Percentiles rank a stretch among this genome's conserved stretches.
Evolutionary conservation across 306 rosid genomes (phyloP).

Genomic region (Canavalia gladiata): DNA sequence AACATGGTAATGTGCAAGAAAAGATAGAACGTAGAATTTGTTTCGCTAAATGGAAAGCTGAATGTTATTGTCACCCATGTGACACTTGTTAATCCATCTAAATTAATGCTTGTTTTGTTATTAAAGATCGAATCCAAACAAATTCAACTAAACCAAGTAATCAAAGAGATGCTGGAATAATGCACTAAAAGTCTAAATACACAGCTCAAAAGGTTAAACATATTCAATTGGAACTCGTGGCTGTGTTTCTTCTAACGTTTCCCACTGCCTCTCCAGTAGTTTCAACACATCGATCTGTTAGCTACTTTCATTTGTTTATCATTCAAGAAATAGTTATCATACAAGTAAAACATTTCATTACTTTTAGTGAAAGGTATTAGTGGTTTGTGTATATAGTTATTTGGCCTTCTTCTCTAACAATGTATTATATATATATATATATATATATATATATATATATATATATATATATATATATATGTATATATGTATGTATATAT

Average conservation of each 20-base stretch:
- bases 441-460: too few relatives aligned
- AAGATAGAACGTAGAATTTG: slow-evolving; percentile 16
- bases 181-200: background rate
- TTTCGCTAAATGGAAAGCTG: slow-evolving; percentile 27
- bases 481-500: too few relatives aligned
- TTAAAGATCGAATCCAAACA: background rate
- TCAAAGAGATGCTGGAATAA: background rate
- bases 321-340: background rate
- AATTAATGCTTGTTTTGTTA: background rate
- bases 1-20: background rate
- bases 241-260: background rate
- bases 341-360: background rate
- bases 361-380: background rate
- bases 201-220: background rate
- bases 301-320: background rate
- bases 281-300: background rate
- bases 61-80: slow-evolving; percentile 18
- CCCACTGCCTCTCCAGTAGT: background rate
- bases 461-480: too few relatives aligned
- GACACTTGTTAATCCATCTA: slow-evolving; percentile 23
- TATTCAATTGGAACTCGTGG: slow-evolving; percentile 3
- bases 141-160: background rate
- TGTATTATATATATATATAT: background rate
- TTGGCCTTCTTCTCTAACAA: background rate
- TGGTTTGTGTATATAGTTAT: background rate